Evolutionary conservation across 2,329 filamentous ascomycete genomes (phyloP).

Genomic region (Phyllosticta citriasiana): DNA sequence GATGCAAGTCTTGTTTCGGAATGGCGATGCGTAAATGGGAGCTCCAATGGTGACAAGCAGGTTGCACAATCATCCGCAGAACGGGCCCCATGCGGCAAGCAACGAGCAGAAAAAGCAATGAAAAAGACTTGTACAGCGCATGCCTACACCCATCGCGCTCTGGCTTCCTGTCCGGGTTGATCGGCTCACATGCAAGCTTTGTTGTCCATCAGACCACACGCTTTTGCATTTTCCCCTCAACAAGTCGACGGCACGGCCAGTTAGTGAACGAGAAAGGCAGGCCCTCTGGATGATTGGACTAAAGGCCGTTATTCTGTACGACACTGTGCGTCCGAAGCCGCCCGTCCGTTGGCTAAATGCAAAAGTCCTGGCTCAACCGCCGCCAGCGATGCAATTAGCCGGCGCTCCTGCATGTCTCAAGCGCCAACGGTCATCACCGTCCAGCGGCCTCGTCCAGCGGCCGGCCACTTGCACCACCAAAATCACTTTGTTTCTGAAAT

Average conservation of each 20-base stretch:
- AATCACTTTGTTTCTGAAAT: not conserved
- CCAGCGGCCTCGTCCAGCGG: not conserved
- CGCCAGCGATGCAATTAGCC: not conserved
- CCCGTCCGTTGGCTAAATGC: not conserved
- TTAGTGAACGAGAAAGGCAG: not conserved
- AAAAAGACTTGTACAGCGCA: not conserved
- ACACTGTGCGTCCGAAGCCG: not conserved
- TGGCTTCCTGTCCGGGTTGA: not conserved
- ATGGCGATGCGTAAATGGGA: not conserved
- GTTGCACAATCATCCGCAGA: not conserved
- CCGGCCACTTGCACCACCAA: not conserved
- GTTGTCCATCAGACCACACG: not conserved
- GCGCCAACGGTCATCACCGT: not conserved
- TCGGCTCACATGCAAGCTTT: not conserved
- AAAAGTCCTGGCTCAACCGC: not conserved
- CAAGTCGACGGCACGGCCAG: not conserved
- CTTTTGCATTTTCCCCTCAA: not conserved
- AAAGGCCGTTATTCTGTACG: not conserved
- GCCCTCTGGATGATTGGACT: not conserved
- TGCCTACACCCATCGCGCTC: not conserved
- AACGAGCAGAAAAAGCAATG: not conserved
- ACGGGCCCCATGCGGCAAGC: not conserved
- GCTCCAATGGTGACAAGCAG: not conserved
- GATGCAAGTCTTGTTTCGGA: not conserved
- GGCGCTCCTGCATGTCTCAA: not conserved